A percentile compares a stretch with the other conserved stretches of the same genome.
Conservation (phyloP, 176 grass and related monocot species). For the Bromus sterilis region DNA sequence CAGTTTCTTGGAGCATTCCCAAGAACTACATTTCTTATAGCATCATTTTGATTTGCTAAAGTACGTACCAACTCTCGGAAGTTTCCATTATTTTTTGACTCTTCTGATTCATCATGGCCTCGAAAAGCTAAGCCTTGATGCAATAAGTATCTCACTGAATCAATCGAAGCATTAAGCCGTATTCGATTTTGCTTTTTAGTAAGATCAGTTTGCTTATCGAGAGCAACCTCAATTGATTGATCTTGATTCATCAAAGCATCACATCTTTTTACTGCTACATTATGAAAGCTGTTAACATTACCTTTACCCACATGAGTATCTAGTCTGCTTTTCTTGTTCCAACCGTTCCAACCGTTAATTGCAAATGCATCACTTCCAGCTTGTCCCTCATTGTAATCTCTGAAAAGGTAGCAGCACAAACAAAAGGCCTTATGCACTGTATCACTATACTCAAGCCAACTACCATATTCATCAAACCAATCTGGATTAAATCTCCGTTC, state of each 20-base stretch:
- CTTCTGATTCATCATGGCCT: not conserved
- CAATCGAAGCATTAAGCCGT: not conserved
- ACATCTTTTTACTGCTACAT: not conserved
- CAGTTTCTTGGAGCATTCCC: too few species aligned
- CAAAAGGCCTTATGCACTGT: too few species aligned
- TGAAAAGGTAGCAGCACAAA: too few species aligned
- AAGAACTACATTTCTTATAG: too few species aligned
- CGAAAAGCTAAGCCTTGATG: not conserved
- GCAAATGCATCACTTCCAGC: not conserved
- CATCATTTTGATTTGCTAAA: too few species aligned
- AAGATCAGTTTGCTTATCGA: not conserved
- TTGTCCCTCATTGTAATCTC: too few species aligned
- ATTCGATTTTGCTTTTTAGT: not conserved
- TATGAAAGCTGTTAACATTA: not conserved
- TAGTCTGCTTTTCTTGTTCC: not conserved
- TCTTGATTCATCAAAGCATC: not conserved
- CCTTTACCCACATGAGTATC: not conserved
- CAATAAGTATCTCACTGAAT: not conserved
- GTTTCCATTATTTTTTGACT: not conserved
- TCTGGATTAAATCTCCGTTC: too few species aligned
- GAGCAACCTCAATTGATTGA: not conserved
- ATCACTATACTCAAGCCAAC: too few species aligned
- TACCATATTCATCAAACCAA: too few species aligned
- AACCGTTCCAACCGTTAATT: not conserved
- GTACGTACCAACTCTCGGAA: not conserved